Evolutionary conservation across 2,329 filamentous ascomycete genomes (phyloP), one percentile per base, ranked within the genome.

Genomic region (Aspergillus caelatus): DNA sequence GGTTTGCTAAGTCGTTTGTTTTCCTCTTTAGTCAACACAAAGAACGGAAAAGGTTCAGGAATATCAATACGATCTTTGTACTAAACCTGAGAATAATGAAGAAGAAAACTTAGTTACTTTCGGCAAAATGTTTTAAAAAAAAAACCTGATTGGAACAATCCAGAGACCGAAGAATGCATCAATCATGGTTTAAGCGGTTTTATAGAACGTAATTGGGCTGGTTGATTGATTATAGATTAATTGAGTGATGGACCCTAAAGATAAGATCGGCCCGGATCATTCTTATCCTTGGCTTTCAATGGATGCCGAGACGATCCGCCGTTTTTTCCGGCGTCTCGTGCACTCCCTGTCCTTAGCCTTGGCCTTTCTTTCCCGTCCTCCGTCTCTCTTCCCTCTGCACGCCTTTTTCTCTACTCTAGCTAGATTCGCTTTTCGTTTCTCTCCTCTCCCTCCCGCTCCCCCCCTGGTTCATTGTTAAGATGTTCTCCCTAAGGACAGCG

Each of bases 401-500:
- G 52, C 32, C 52, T 39, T 55, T 55, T 55, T 55, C 52, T 55
- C 52, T 21, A 57, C 21, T 62, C 55, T 55, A 36, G 45, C 48
- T 59, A 52, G 39, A 52, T 36, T 46, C 57, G 57, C 43, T 52
- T 65, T 58, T 65, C 61, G 55, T 23, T 58, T 58, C 59, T 61
- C 58, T 60, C 61, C 59, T 64, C 62, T 63, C 63, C 59, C 50
- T 56, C 56, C 57, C 50, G 53, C 45, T 56, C 56, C 55, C 57
- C 30, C 58, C 43, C 50, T 61, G 12, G 41, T 39, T 68, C 66
- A 61, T 67, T 67, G 57, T 64, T 63, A 80, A 71, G 57, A 80
- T 80, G 78, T 79, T 79, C 70, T 77, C 77, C 58, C 62, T 74
- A 57, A 72, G 76, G 72, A 75, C 78, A 67, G 76, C 75, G 68